Percentiles rank a stretch among this genome's conserved stretches.
Conservation (phyloP, 192 early-diverging fungal species). For the Podila clonocystis region DNA sequence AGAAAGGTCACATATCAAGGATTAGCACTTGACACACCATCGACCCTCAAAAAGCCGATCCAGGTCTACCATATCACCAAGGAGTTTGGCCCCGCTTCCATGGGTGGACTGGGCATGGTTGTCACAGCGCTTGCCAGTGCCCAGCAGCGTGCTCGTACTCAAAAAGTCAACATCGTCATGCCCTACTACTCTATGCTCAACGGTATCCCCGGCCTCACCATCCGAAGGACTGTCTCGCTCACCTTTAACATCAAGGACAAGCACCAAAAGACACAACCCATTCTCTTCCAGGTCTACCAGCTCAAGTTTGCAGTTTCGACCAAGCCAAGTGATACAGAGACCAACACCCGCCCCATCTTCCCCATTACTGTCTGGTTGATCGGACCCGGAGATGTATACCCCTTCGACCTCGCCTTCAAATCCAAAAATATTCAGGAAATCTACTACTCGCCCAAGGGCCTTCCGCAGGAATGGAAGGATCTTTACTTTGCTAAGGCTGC, state of each 20-base stretch:
- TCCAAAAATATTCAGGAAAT: conserved; percentile 51
- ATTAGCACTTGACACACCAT: conserved; percentile 40
- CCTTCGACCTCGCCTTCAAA: conserved; percentile 58
- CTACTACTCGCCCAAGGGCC: conserved; percentile 56
- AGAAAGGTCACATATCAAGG: conserved; percentile 56
- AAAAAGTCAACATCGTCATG: conserved; percentile 59
- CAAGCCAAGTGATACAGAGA: conserved; percentile 28
- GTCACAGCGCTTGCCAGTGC: conserved; percentile 59
- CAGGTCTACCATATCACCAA: conserved; percentile 67
- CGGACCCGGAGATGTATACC: conserved; percentile 54
- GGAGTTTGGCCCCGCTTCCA: conserved; percentile 63
- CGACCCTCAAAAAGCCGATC: conserved; percentile 32
- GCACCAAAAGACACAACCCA: conserved; percentile 21
- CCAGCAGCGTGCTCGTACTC: conserved; percentile 47
- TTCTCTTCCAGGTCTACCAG: conserved; percentile 52
- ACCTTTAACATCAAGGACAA: conserved; percentile 53
- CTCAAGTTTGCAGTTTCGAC: conserved; percentile 30
- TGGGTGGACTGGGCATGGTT: conserved; percentile 65
- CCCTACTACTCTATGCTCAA: conserved; percentile 61
- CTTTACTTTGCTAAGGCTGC: conserved; percentile 66
- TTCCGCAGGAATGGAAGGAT: conserved; percentile 67
- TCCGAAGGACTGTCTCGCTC: conserved; percentile 28
- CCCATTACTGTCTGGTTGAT: conserved; percentile 59
- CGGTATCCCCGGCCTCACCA: conserved; percentile 19
- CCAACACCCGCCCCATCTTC: conserved; percentile 17